phyloP scores from a whole-genome alignment of 140 eudicot species.

The Stevia rebaudiana region DNA sequence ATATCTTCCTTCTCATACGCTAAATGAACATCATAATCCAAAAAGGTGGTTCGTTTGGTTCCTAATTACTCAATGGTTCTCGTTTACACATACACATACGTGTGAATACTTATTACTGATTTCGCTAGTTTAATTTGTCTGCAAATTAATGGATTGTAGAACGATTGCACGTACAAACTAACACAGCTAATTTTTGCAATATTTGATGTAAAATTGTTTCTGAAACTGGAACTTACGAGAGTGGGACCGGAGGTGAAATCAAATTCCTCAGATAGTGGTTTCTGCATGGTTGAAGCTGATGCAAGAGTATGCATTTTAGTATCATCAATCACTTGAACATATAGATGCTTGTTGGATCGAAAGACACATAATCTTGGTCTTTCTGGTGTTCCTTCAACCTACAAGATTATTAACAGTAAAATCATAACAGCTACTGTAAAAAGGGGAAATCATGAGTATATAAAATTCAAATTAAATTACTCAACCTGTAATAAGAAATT shows the following conservation, averaged over 20 bases:
- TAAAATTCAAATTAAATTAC: conserved; percentile 7
- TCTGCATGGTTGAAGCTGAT: conserved; percentile 89
- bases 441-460: no score
- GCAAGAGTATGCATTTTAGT: conserved; percentile 96
- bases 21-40: no score
- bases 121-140: not conserved
- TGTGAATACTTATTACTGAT: conserved; percentile 12
- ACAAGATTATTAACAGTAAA: not conserved
- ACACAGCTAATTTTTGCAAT: not conserved
- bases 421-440: conserved; percentile 4
- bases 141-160: not conserved
- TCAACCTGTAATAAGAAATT: not conserved
- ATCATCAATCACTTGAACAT: conserved; percentile 88
- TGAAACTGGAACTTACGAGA: conserved; percentile 41
- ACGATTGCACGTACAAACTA: no score
- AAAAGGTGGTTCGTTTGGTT: no score
- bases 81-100: not conserved
- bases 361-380: conserved; percentile 85
- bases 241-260: conserved; percentile 76
- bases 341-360: conserved; percentile 87
- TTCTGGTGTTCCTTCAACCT: conserved; percentile 95
- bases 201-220: not conserved
- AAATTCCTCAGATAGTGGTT: conserved; percentile 66
- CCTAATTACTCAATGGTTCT: no score
- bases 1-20: no score